These are phyloP conservation scores for Glaciozyma martinii DNA, from an alignment of 768 basidiomycete species.

Conservation along the genomic window DNA sequence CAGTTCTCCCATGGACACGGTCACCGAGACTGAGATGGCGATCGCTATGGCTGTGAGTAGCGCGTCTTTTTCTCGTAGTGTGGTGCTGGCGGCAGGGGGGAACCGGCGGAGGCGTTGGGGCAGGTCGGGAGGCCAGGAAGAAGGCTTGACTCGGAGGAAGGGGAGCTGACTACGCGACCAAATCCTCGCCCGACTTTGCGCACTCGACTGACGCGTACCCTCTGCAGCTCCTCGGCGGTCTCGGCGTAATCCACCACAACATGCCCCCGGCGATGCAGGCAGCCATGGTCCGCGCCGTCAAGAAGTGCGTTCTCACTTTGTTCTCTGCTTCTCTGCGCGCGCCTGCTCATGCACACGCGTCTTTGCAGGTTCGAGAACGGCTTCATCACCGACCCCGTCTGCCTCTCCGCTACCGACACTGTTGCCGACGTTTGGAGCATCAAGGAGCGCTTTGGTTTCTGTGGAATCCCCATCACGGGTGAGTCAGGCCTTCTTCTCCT, in stretches of 20 bases:
- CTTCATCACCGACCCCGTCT: conserved; percentile 91
- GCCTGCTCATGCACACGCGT: not conserved
- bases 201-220: not conserved
- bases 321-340: too few species aligned
- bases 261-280: conserved; percentile 81
- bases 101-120: too few species aligned
- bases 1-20: conserved; percentile 99
- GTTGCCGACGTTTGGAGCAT: conserved; percentile 89
- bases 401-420: conserved; percentile 63
- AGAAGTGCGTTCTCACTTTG: conserved; percentile 40
- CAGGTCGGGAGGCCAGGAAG: too few species aligned
- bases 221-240: conserved; percentile 73
- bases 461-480: conserved; percentile 97
- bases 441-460: conserved; percentile 84
- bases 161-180: not conserved
- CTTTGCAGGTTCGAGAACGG: conserved; percentile 80
- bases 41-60: conserved; percentile 76
- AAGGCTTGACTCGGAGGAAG: not conserved
- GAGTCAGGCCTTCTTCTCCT: conserved; percentile 37
- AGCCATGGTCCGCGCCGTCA: conserved; percentile 93
- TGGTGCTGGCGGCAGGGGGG: not conserved
- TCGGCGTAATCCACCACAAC: conserved; percentile 98
- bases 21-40: conserved; percentile 86
- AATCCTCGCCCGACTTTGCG: not conserved
- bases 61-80: not conserved